These are phyloP conservation scores for Diatrype stigma DNA, from an alignment of 2,329 filamentous ascomycete genomes.

Conservation along the genomic window DNA sequence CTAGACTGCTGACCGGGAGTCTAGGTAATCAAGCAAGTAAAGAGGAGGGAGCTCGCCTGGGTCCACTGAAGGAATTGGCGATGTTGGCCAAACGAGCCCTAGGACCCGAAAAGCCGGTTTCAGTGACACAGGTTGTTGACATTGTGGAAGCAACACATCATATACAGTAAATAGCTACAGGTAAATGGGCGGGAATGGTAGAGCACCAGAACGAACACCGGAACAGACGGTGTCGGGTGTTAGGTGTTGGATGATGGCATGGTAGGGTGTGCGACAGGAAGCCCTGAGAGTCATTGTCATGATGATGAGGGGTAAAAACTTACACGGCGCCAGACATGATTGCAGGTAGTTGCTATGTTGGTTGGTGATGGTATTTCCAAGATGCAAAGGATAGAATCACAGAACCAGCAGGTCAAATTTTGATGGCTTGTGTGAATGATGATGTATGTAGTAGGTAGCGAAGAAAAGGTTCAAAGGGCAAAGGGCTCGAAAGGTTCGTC, in stretches of 20 bases:
- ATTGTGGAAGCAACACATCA: slow-evolving; percentile 17
- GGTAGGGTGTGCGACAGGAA: neutral
- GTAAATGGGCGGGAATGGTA: neutral
- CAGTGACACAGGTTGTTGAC: slow-evolving; percentile 26
- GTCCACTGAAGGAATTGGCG: slow-evolving; percentile 57
- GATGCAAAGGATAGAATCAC: neutral
- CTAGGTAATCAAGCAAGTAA: slow-evolving; percentile 10
- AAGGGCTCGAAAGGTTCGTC: slow-evolving; percentile 3
- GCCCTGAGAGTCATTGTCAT: slow-evolving; percentile 1
- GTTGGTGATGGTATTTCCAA: neutral
- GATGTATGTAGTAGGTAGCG: slow-evolving; percentile 3
- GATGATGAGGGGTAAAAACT: slow-evolving; percentile 37
- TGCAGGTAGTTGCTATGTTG: slow-evolving; percentile 17
- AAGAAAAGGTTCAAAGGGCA: neutral
- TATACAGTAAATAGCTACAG: slow-evolving; percentile 9
- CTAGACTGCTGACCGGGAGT: slow-evolving; percentile 23
- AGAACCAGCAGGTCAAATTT: neutral
- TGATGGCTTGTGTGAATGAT: neutral
- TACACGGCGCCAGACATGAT: slow-evolving; percentile 66
- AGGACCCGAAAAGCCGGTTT: slow-evolving; percentile 30
- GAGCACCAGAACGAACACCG: neutral
- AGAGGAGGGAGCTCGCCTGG: slow-evolving; percentile 39
- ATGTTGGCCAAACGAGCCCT: slow-evolving; percentile 74
- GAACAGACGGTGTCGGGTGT: slow-evolving; percentile 15
- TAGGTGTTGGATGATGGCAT: slow-evolving; percentile 4